Base-by-base conservation (phyloP, 352 stramenopile species). In the Phytopythium oedochilum region DNA sequence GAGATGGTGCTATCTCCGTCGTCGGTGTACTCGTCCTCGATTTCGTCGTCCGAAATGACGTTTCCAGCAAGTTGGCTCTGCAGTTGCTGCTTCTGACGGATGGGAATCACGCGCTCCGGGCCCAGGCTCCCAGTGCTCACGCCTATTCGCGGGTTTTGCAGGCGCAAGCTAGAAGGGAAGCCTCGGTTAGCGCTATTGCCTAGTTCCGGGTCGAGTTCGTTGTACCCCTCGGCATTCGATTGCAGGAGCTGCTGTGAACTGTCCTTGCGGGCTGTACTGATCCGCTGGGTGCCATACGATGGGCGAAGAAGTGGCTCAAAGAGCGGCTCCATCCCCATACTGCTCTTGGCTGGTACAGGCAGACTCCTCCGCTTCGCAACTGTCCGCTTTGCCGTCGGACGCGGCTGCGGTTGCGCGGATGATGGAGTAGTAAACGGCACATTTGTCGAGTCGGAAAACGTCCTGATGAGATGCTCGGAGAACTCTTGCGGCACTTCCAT, bases 261-360 rank as follows among this genome's bases (percentile, higher is more conserved):
- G 45, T 46, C 49, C 36, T 55, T 55, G 14, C 49, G 49, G 5
- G 42, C 6, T 12, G 42, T 15, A 17, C 49, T 23, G 26, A 89
- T 56, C 18, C 79, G 70, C 44, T 93, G 83, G 0, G 78, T 90
- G 29, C 83, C 83, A 28, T 88, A 81, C 0, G 78, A 66, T 2
- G 71, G 67, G 12, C 89, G 78, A 18, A 93, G 48, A 9, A 93
- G 63, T 34, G 83, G 80, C 46, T 93, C 83, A 50, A 88, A 93
- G 14, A 93, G 52, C 18, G 83, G 80, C 57, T 93, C 83, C 54
- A 93, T 81, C 3, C 61, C 80, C 39, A 88, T 68, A 12, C 61
- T 67, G 61, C 73, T 88, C 38, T 75, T 83, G 31, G 57, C 71
- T 5, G 71, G 68, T 3, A 48, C 50, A 2, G 38, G 56, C 31